Evolutionary conservation across 2,329 filamentous ascomycete species (phyloP).

Genomic region (Mariannaea sp.): DNA sequence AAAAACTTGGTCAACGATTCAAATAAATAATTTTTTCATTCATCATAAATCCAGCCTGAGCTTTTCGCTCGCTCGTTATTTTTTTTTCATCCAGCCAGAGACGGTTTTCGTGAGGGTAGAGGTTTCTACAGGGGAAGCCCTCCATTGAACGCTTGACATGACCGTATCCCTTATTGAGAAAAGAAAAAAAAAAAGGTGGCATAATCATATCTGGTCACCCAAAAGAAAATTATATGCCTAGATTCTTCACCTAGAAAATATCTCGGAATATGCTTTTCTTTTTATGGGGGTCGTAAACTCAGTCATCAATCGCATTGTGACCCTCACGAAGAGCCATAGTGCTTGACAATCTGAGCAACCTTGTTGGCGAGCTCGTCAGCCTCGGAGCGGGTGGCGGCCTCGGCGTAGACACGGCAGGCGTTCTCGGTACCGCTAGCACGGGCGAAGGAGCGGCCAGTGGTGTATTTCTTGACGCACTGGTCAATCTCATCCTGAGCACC

Average conservation of each 20-base stretch:
- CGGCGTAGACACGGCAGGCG: slow-evolving; percentile 92
- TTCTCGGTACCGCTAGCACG: slow-evolving; percentile 95
- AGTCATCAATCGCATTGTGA: slow-evolving; percentile 13
- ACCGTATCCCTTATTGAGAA: background rate
- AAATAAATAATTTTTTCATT: slow-evolving; percentile 25
- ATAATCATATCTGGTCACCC: background rate
- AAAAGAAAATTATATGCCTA: slow-evolving; percentile 5
- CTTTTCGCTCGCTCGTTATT: too few relatives aligned
- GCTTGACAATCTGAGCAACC: slow-evolving; percentile 76
- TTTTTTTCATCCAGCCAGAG: slow-evolving; percentile 10
- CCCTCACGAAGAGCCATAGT: slow-evolving; percentile 48
- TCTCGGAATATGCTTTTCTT: background rate
- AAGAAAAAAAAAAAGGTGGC: too few relatives aligned
- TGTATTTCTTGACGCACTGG: slow-evolving; percentile 85
- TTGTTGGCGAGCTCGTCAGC: slow-evolving; percentile 88
- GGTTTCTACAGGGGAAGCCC: background rate
- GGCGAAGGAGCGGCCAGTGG: slow-evolving; percentile 86
- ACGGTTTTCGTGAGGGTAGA: background rate
- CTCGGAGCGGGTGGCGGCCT: slow-evolving; percentile 86
- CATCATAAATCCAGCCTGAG: slow-evolving; percentile 20
- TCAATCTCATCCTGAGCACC: slow-evolving; percentile 88
- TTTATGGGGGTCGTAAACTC: slow-evolving; percentile 16
- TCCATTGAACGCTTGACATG: background rate
- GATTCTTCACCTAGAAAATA: slow-evolving; percentile 18
- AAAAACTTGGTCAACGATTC: slow-evolving; percentile 19